Evolutionary conservation across 352 stramenopile genomes (phyloP), one percentile per base, ranked within the genome.

Genomic region (Phytopythium ostracodes): DNA sequence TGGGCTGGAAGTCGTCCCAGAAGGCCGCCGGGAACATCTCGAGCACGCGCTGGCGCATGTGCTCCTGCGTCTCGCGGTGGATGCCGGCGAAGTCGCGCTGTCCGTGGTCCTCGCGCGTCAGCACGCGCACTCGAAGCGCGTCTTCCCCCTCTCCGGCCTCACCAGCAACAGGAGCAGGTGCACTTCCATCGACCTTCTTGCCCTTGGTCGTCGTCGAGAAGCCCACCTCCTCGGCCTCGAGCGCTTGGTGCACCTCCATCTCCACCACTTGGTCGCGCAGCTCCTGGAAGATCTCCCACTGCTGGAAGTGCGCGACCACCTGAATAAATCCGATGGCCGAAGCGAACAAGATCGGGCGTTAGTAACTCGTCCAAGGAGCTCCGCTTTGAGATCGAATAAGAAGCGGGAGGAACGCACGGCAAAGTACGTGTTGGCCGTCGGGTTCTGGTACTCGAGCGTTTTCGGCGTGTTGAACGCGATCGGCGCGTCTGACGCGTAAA

Each of bases 201-300:
- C 57, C 22, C 44, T 33, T 51, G 27, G 2, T 54, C 56, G 8
- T 54, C 50, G 6, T 49, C 43, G 70, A 67, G 47, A 91, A 88
- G 2, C 59, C 65, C 8, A 91, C 72, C 61, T 87, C 73, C 56
- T 91, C 78, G 17, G 71, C 71, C 2, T 79, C 76, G 29, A 81
- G 29, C 1, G 67, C 56, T 56, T 91, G 82, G 35, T 79, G 69
- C 15, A 91, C 60, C 12, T 73, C 73, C 20, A 84, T 62, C 52
- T 87, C 71, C 11, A 76, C 67, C 2, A 75, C 24, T 1, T 51
- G 59, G 33, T 55, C 59, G 17, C 82, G 62, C 11, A 88, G 53
- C 20, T 88, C 79, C 25, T 65, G 83, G 66, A 91, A 91, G 38
- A 89, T 88, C 77, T 91, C 75, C 81, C 81, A 91, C 9, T 75